Percentiles rank a stretch among this genome's conserved stretches.
phyloP scores from a whole-genome alignment of 2,329 filamentous ascomycete genomes.

The Tricladium varicosporioides region DNA sequence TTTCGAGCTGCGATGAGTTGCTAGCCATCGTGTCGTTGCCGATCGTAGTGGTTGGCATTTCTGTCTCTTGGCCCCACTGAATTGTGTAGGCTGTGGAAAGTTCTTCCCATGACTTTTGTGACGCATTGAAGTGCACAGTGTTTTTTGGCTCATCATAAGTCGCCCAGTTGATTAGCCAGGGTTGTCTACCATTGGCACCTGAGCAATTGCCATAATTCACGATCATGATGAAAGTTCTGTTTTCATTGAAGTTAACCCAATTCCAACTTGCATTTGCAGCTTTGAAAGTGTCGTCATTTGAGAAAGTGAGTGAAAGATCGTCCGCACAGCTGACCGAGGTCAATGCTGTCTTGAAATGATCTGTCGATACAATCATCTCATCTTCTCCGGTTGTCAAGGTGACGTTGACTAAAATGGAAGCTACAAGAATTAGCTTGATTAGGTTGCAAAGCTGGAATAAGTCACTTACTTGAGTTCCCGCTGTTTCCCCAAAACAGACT shows the following conservation, averaged over 20 bases:
- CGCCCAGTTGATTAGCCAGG: constrained; percentile 4
- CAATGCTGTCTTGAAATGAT: constrained; percentile 6
- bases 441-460: neutral
- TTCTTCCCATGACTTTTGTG: constrained; percentile 5
- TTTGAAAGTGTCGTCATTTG: neutral
- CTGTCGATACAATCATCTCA: constrained; percentile 11
- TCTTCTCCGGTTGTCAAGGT: constrained; percentile 9
- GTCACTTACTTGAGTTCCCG: neutral
- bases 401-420: constrained; percentile 7
- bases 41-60: no score
- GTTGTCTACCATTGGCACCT: constrained; percentile 2
- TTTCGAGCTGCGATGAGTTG: neutral
- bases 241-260: constrained; percentile 8
- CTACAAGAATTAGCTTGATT: neutral
- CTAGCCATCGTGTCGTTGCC: neutral
- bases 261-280: constrained; percentile 7
- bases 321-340: constrained; percentile 2
- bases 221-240: constrained; percentile 11
- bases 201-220: constrained; percentile 9
- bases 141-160: constrained; percentile 3
- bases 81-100: constrained; percentile 2
- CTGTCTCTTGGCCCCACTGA: constrained; percentile 1
- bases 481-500: constrained; percentile 2
- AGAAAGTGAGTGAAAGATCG: constrained; percentile 8
- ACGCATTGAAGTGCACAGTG: constrained; percentile 7